Conservation (phyloP, 805 yeast species). For the Saccharomycopsis sp. region DNA sequence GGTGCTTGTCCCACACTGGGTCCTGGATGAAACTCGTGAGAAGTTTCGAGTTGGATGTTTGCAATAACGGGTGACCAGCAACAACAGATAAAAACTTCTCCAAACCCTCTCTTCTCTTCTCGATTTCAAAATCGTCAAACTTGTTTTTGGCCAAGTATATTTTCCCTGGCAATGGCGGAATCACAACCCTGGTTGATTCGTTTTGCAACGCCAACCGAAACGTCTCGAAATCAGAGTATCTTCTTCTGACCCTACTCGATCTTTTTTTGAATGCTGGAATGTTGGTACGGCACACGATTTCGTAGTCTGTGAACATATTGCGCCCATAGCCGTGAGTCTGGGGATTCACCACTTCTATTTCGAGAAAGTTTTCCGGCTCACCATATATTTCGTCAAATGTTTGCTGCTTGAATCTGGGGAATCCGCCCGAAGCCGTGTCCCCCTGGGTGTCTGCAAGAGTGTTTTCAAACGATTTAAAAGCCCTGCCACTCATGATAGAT, state of each 20-base stretch:
- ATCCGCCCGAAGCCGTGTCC: slow-evolving; percentile 7
- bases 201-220: slow-evolving; percentile 67
- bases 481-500: slow-evolving; percentile 6
- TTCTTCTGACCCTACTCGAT: slow-evolving; percentile 63
- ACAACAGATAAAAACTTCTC: slow-evolving; percentile 73
- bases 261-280: slow-evolving; percentile 76
- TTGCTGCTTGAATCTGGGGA: slow-evolving; percentile 43
- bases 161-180: slow-evolving; percentile 91
- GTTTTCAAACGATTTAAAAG: slow-evolving; percentile 27
- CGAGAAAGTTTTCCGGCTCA: slow-evolving; percentile 90
- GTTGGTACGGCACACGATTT: slow-evolving; percentile 81
- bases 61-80: slow-evolving; percentile 89
- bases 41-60: slow-evolving; percentile 67
- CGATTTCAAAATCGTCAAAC: slow-evolving; percentile 77
- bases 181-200: slow-evolving; percentile 71
- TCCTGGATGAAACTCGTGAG: slow-evolving; percentile 82
- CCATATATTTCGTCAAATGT: slow-evolving; percentile 81
- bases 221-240: slow-evolving; percentile 85
- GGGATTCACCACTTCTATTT: slow-evolving; percentile 79
- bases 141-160: slow-evolving; percentile 59
- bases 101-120: slow-evolving; percentile 73
- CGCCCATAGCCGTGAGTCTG: slow-evolving; percentile 65
- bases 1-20: slow-evolving; percentile 60
- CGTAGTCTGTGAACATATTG: slow-evolving; percentile 85
- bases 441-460: slow-evolving; percentile 24